Conservation (phyloP, 805 yeast species). For the Sugiyamaella qingdaonensis region DNA sequence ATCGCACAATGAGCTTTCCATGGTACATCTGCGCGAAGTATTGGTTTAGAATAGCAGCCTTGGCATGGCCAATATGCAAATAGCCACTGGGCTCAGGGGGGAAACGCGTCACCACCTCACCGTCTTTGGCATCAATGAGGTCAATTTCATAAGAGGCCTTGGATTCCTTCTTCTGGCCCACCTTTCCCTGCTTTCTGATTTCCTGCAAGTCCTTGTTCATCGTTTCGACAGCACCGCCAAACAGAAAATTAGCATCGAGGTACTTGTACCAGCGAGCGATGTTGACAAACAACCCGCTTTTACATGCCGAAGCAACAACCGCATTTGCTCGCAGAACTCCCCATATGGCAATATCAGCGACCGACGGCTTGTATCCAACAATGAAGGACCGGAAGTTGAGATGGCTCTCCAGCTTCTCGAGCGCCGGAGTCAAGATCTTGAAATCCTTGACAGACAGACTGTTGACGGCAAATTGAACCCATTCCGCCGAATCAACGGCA, state of each 20-base stretch:
- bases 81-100: slow-evolving; percentile 99
- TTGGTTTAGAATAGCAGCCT: slow-evolving; percentile 95
- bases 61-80: slow-evolving; percentile 98
- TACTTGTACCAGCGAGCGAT: slow-evolving; percentile 90
- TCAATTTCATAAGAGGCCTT: slow-evolving; percentile 95
- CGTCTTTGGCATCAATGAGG: slow-evolving; percentile 84
- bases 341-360: slow-evolving; percentile 88
- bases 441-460: slow-evolving; percentile 80
- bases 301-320: slow-evolving; percentile 84
- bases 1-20: slow-evolving; percentile 94
- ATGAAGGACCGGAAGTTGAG: slow-evolving; percentile 81
- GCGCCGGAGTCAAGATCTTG: slow-evolving; percentile 70
- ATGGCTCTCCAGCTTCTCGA: slow-evolving; percentile 77
- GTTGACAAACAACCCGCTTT: slow-evolving; percentile 77
- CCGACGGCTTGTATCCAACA: slow-evolving; percentile 59
- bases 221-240: slow-evolving; percentile 65
- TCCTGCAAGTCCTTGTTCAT: slow-evolving; percentile 68
- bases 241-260: slow-evolving; percentile 56
- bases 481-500: slow-evolving; percentile 38
- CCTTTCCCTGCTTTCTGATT: slow-evolving; percentile 63
- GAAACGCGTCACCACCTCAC: slow-evolving; percentile 96
- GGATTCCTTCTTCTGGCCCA: slow-evolving; percentile 76
- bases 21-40: slow-evolving; percentile 94
- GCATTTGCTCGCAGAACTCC: slow-evolving; percentile 92
- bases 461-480: slow-evolving; percentile 64